Base-by-base conservation (phyloP, 2,329 filamentous ascomycete species). In the Aspergillus novoparasiticus region DNA sequence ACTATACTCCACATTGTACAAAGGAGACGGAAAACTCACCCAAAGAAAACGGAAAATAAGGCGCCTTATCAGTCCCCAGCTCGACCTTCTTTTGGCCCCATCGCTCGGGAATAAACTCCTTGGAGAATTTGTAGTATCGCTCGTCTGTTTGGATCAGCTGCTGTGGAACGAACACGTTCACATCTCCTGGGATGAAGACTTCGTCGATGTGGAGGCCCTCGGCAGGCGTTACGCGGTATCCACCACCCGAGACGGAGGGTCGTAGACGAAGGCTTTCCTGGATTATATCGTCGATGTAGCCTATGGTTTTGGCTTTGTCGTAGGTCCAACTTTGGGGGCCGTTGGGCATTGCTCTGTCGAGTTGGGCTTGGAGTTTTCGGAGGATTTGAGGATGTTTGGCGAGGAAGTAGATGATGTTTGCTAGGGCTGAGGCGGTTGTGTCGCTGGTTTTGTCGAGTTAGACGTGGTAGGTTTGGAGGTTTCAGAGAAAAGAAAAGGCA, bases 221-320 rank as follows among this genome's bases (percentile, higher is more conserved):
- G 1, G 62, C 26, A 4, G 80, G 79, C 1, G 79, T 81, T 9
- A 75, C 68, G 10, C 79, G 76, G 10, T 67, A 67, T 11, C 63
- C 67, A 14, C 75, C 75, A 1, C 68, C 70, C 9, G 75, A 59
- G 0, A 78, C 23, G 0, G 76, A 67, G 0, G 79, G 77, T n/a
- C 75, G 73, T 2, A 81, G 64, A 1, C 78, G 70, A 60, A 76
- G 69, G 6, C 86, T 90, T 79, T 94, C 91, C 79, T 90, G 89
- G 73, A 94, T 84, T 61, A 89, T 79, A 71, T 88, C 76, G 54
- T 79, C 79, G 6, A 94, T 84, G 75, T 94, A 96, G 70, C 89
- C 88, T 91, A 96, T 94, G 68, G 83, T 84, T 82, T 94, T 96
- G 67, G 96, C 83, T 71, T 96, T 86, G 19, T 87, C 85, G 74